Evolutionary conservation across 2,329 filamentous ascomycete species (phyloP), one percentile per base, ranked within the genome.

Genomic region (Ophiostoma australiae): DNA sequence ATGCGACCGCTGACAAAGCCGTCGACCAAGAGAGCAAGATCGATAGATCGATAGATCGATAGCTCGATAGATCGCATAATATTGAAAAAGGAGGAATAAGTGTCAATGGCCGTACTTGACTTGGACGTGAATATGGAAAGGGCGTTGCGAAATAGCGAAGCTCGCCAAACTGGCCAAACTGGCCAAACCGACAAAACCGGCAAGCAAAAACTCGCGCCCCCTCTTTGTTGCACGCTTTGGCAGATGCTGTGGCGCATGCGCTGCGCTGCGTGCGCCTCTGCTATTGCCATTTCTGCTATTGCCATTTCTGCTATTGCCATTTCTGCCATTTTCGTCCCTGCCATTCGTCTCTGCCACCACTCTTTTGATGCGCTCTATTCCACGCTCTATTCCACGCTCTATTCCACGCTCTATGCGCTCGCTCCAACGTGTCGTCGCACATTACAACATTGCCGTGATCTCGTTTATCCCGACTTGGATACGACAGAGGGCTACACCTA

Each of bases 211-310:
- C 20, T 2, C 52, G 52, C 52, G n/a, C 52, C 52, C 52, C 52
- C 52, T 23, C 52, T 58, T 58, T 27, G 44, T 44, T 48, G 44
- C 39, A 41, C 48, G 48, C 23, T 58, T 58, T 27, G n/a, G 48
- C 48, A 52, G 52, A 58, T n/a, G 52, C 52, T 58, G n/a, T 58
- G 52, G 52, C 52, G 52, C 52, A 58, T 58, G 52, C 52, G 52
- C 52, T 58, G 52, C n/a, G 20, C 41, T 48, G 41, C 17, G 17
- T 55, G 11, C 15, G 52, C 52, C 11, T 15, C 52, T 55, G 5
- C 23, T 55, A 11, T 15, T 48, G 11, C 17, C n/a, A n/a, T n/a
- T n/a, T n/a, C n/a, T n/a, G n/a, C n/a, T n/a, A n/a, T n/a, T n/a
- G n/a, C n/a, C n/a, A n/a, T n/a, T n/a, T n/a, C n/a, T n/a, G 27